phyloP scores from a whole-genome alignment of 2,329 filamentous ascomycete species.

The Pyricularia grisea region DNA sequence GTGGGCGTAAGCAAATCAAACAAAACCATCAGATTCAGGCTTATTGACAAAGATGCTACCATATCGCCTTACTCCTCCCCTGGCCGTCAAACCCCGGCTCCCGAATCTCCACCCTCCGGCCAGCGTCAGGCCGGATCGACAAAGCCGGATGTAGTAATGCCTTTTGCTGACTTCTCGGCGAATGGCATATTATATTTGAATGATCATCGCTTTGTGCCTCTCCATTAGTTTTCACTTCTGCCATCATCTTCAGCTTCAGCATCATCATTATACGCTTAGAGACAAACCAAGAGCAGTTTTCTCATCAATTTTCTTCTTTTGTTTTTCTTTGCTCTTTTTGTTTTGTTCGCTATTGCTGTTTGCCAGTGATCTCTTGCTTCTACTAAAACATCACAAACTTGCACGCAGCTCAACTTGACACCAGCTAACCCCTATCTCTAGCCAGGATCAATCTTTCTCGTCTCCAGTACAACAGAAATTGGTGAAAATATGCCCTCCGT shows the following conservation, averaged over 20 bases:
- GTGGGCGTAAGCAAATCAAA: background rate
- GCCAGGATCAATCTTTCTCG: background rate
- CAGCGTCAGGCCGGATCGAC: background rate
- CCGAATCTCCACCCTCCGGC: background rate
- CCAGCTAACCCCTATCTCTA: background rate
- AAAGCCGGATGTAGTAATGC: background rate
- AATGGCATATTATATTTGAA: background rate
- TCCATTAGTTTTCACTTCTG: background rate
- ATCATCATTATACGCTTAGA: background rate
- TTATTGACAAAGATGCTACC: background rate
- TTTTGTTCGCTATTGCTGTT: background rate
- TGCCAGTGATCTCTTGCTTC: background rate
- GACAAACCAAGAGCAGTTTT: background rate
- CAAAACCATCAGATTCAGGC: background rate
- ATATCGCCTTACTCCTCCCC: background rate
- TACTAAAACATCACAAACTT: background rate
- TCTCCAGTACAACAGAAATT: background rate
- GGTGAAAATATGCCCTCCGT: constrained; percentile 5
- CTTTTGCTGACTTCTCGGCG: background rate
- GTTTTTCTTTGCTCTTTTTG: background rate
- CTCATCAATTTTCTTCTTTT: background rate
- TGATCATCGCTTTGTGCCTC: background rate
- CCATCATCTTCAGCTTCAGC: background rate
- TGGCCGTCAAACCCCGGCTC: background rate
- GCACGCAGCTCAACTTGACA: background rate